phyloP scores from a whole-genome alignment of 768 basidiomycete species.

The Lactarius hatsudake region DNA sequence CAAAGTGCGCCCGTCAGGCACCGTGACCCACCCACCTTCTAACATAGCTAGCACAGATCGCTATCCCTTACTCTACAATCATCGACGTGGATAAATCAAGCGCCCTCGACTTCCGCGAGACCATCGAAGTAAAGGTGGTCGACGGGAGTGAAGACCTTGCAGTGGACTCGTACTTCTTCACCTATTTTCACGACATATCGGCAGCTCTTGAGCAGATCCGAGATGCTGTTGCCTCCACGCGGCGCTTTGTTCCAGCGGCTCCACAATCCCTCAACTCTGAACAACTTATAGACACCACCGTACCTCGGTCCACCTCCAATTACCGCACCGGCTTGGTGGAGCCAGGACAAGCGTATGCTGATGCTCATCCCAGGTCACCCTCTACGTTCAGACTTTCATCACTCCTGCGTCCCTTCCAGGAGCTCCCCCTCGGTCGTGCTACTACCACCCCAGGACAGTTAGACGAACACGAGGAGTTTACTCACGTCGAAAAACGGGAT shows the following conservation, averaged over 20 bases:
- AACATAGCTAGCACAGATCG: constrained; percentile 52
- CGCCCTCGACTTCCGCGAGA: constrained; percentile 94
- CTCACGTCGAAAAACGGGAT: constrained; percentile 58
- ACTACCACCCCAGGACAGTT: constrained; percentile 35
- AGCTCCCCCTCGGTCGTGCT: constrained; percentile 42
- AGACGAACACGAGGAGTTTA: constrained; percentile 59
- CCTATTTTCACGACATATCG: constrained; percentile 85
- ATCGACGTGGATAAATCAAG: constrained; percentile 85
- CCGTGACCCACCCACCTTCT: not conserved
- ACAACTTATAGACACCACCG: constrained; percentile 59
- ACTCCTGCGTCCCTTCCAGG: constrained; percentile 67
- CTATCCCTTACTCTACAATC: constrained; percentile 88
- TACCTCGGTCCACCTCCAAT: constrained; percentile 24
- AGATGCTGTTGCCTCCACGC: constrained; percentile 57
- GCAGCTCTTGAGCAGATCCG: constrained; percentile 79
- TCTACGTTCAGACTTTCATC: constrained; percentile 63
- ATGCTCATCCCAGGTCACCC: constrained; percentile 29
- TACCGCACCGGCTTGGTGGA: constrained; percentile 15
- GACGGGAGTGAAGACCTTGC: constrained; percentile 78
- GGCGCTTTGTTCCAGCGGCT: constrained; percentile 39
- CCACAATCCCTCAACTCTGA: constrained; percentile 32
- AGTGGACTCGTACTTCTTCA: constrained; percentile 89
- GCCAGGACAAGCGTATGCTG: constrained; percentile 35
- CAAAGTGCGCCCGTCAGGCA: constrained; percentile 52
- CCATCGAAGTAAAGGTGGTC: constrained; percentile 89